phyloP scores from a whole-genome alignment of 306 rosid genomes.

The Lathyrus oleraceus region DNA sequence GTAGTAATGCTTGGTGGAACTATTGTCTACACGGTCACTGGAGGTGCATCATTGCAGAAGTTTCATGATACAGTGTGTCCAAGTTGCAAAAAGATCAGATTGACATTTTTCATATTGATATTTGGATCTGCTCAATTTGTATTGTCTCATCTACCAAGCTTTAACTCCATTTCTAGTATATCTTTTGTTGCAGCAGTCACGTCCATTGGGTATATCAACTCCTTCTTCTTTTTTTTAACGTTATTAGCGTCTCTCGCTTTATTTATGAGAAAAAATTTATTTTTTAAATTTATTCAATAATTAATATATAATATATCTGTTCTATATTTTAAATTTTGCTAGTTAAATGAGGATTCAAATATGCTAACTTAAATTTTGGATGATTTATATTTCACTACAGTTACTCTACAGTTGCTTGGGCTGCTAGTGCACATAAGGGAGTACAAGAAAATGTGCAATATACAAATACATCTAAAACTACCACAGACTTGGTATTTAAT shows the following conservation, averaged over 20 bases:
- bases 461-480: constrained; percentile 41
- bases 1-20: constrained; percentile 54
- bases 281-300: too few species aligned
- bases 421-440: neutral
- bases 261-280: too few species aligned
- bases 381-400: neutral
- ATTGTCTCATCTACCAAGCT: constrained; percentile 81
- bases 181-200: constrained; percentile 79
- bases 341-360: neutral
- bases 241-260: too few species aligned
- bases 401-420: constrained; percentile 2
- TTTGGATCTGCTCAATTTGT: constrained; percentile 75
- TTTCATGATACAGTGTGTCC: constrained; percentile 52
- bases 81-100: constrained; percentile 45
- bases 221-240: too few species aligned
- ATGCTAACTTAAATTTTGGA: neutral
- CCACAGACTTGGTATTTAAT: constrained; percentile 52
- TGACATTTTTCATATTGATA: constrained; percentile 69
- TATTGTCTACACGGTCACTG: constrained; percentile 76
- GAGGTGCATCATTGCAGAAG: constrained; percentile 67
- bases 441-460: constrained; percentile 30
- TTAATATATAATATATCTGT: too few species aligned
- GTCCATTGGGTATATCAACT: constrained; percentile 60
- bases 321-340: too few species aligned
- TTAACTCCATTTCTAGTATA: constrained; percentile 63